A percentile compares a stretch with the other conserved stretches of the same genome.
Evolutionary conservation across 495 filamentous ascomycete species (phyloP).

Genomic region (Cryomyces minteri): DNA sequence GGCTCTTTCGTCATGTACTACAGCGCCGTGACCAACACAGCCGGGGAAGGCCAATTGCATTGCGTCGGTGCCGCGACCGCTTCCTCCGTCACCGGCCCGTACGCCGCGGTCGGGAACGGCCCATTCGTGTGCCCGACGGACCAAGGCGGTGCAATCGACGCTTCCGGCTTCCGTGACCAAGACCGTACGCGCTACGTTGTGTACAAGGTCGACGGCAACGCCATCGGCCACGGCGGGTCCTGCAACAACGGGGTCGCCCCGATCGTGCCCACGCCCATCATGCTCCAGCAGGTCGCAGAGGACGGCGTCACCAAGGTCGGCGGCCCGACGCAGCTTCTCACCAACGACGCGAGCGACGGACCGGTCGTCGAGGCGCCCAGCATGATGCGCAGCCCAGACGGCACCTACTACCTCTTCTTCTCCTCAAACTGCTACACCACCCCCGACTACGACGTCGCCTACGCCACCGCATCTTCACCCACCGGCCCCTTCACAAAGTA

Average conservation of each 20-base stretch:
- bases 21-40: conserved; percentile 20
- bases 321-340: conserved; percentile 31
- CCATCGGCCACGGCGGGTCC: conserved; percentile 33
- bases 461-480: conserved; percentile 5
- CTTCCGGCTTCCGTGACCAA: conserved; percentile 31
- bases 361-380: conserved; percentile 44
- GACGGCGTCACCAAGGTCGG: conserved; percentile 36
- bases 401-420: conserved; percentile 34
- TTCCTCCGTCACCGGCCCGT: conserved; percentile 4
- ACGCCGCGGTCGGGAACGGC: conserved; percentile 12
- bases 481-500: conserved; percentile 5
- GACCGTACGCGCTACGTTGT: conserved; percentile 36
- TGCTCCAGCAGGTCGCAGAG: conserved; percentile 34
- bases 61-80: conserved; percentile 33
- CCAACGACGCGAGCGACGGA: conserved; percentile 34
- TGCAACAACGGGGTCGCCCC: conserved; percentile 35
- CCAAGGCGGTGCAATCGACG: conserved; percentile 31
- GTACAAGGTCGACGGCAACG: conserved; percentile 47
- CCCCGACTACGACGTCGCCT: conserved; percentile 7
- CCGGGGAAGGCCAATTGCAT: conserved; percentile 22
- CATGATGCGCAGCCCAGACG: conserved; percentile 25
- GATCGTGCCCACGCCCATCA: conserved; percentile 33
- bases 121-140: conserved; percentile 6
- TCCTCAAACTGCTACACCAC: conserved; percentile 22
- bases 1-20: conserved; percentile 32